Evolutionary conservation across 495 filamentous ascomycete species (phyloP), one percentile per base, ranked within the genome.

Genomic region (Acidomyces sp.): DNA sequence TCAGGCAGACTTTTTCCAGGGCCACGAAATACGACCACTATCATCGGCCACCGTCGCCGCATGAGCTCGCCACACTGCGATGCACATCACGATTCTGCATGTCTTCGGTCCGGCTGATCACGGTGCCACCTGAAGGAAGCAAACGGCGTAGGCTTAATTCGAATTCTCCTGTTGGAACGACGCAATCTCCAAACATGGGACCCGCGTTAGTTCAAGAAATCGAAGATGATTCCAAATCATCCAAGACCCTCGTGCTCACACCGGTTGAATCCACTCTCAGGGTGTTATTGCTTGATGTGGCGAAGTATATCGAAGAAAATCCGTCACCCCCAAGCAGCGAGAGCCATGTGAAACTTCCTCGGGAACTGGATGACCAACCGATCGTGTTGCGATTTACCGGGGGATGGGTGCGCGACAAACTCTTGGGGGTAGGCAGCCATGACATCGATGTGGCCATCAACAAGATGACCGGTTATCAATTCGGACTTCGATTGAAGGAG

Each of bases 391-490:
- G 90, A 10, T 95, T 88, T 62, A 87, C 92, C 10, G 90, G 90
- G 28, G 90, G 90, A n/a, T 99, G 90, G 90, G 92, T 99, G 20
- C 77, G 90, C 27, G 90, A 99, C 67, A 96, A 94, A 67, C 70
- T 99, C 6, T 69, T 99, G 1, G 82, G 79, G 6, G 63, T 78
- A 19, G 65, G 62, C 22, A 90, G 84, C 55, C 72, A 92, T 56
- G 90, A 99, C 51, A 93, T 99, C 47, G 90, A 99, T 55, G 81
- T 88, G 26, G 85, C 81, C 20, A 93, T 99, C 63, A 90, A 88
- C 64, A 78, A 70, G 37, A 90, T 95, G 85, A 96, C 87, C 0
- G 90, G 90, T 30, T 79, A 78, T 51, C 68, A 79, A 19, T 96
- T 95, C 55, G 77, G 73, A 3, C 60, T 66, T 24, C 68, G 72